Conservation (phyloP, 1,284 basidiomycete species). For the Austropuccinia psidii region DNA sequence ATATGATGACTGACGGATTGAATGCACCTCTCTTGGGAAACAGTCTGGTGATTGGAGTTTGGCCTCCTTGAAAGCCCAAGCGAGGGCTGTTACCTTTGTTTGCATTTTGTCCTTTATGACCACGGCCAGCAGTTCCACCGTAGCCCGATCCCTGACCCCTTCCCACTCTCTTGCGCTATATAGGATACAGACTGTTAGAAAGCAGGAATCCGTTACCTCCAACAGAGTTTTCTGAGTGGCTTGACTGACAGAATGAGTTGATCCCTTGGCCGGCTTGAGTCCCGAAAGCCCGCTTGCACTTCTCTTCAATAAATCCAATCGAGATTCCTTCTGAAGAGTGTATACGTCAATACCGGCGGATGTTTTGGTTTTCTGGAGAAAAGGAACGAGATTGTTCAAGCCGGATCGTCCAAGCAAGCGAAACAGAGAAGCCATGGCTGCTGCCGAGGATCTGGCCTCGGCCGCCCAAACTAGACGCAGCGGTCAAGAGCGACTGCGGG, state of each 20-base stretch:
- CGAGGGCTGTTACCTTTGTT: slow-evolving; percentile 70
- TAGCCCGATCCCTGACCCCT: slow-evolving; percentile 82
- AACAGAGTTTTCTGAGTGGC: no score
- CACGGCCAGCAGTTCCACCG: slow-evolving; percentile 84
- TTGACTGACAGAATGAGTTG: slow-evolving; percentile 27
- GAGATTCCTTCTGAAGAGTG: no score
- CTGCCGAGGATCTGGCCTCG: no score
- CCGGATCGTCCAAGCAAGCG: no score
- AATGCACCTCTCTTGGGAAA: slow-evolving; percentile 92
- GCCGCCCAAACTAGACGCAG: no score
- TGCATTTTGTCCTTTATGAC: slow-evolving; percentile 93
- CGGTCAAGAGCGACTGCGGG: no score
- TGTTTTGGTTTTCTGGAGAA: no score
- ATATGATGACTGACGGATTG: slow-evolving; percentile 62
- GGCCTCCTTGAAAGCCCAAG: slow-evolving; percentile 82
- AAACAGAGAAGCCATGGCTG: no score
- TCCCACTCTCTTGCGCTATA: slow-evolving; percentile 66
- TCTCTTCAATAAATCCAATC: not conserved
- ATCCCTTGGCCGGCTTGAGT: slow-evolving; percentile 35
- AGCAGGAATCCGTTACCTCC: no score
- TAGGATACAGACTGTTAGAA: not conserved
- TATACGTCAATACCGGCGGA: no score
- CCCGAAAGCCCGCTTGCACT: slow-evolving; percentile 3
- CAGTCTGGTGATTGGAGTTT: slow-evolving; percentile 82
- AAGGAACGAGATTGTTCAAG: no score